phyloP scores from a whole-genome alignment of 768 basidiomycete genomes.

The Psilocybe cubensis region DNA sequence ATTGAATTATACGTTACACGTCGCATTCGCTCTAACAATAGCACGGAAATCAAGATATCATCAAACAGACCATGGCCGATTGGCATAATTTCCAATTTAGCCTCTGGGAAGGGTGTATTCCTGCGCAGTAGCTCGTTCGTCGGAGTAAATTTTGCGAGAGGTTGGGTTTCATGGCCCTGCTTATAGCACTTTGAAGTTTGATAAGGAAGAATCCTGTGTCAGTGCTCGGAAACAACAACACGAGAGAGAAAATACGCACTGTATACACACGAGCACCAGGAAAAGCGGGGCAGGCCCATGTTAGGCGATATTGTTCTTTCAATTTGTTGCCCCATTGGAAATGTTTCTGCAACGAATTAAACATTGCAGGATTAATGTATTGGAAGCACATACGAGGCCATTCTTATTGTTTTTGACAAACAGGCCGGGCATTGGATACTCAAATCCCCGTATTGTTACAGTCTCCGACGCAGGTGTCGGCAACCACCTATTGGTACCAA shows the following conservation, averaged over 20 bases:
- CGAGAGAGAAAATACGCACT: neutral
- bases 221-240: too few relatives aligned
- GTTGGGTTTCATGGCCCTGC: neutral
- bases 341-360: neutral
- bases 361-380: too few relatives aligned
- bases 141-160: neutral
- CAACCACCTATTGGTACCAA: too few relatives aligned
- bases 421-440: neutral
- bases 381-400: neutral
- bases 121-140: neutral
- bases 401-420: neutral
- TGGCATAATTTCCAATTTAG: constrained; percentile 8
- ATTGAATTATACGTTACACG: neutral
- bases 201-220: neutral
- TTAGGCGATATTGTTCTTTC: neutral
- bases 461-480: neutral
- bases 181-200: neutral
- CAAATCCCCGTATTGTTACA: neutral
- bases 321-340: neutral
- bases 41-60: constrained; percentile 15
- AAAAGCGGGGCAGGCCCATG: neutral
- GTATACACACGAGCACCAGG: neutral
- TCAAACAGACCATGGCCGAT: constrained; percentile 14
- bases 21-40: constrained; percentile 11
- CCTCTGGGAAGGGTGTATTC: neutral